These are phyloP conservation scores for Nitzschia inconspicua DNA, from an alignment of 108 stramenopile species.

Conservation along the genomic window DNA sequence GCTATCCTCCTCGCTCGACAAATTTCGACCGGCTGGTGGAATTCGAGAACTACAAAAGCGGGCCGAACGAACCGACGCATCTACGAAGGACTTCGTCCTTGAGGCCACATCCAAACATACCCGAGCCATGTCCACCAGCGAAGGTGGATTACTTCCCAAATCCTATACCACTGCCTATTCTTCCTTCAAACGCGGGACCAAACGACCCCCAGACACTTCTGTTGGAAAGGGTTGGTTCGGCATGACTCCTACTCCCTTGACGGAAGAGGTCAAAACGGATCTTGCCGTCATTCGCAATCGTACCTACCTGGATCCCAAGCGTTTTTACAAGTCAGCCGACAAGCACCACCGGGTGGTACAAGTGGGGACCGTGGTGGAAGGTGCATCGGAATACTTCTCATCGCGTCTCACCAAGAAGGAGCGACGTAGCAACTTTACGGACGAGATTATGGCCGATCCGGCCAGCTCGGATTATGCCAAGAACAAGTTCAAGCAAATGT, in stretches of 20 bases:
- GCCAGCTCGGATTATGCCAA: constrained; percentile 49
- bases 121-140: constrained; percentile 5
- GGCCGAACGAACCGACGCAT: constrained; percentile 39
- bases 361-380: constrained; percentile 91
- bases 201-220: constrained; percentile 33
- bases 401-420: constrained; percentile 86
- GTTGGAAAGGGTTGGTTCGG: constrained; percentile 79
- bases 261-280: constrained; percentile 54
- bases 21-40: constrained; percentile 18
- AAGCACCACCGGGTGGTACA: constrained; percentile 37
- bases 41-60: constrained; percentile 39
- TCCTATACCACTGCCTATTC: constrained; percentile 31
- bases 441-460: constrained; percentile 87
- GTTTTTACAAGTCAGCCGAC: constrained; percentile 93
- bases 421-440: constrained; percentile 76
- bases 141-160: constrained; percentile 9
- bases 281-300: constrained; percentile 79
- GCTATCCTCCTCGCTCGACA: constrained; percentile 41
- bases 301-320: constrained; percentile 93
- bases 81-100: constrained; percentile 25
- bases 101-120: constrained; percentile 28
- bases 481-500: constrained; percentile 64
- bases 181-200: constrained; percentile 45
- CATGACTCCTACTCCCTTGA: constrained; percentile 61
- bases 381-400: constrained; percentile 75